Conservation (phyloP, 129 eudicot species). For the Chrysanthemum lavandulifolium region DNA sequence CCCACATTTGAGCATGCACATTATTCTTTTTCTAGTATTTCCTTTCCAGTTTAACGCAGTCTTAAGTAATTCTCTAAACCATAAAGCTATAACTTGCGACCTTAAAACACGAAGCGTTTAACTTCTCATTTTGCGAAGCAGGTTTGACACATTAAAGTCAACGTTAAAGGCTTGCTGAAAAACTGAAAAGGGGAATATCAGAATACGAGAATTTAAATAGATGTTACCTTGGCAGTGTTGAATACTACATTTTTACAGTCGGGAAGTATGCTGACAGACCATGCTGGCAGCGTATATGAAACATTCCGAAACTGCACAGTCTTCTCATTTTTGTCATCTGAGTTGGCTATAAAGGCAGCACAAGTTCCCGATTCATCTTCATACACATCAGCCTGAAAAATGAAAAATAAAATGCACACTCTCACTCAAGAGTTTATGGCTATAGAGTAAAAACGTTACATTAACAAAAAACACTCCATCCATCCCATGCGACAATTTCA, state of each 20-base stretch:
- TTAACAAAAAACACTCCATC: background rate
- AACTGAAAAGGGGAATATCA: background rate
- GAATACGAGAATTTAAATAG: background rate
- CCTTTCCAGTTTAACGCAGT: background rate
- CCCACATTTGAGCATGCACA: conserved; percentile 6
- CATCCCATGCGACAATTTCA: background rate
- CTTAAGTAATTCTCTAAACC: background rate
- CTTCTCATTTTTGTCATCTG: conserved; percentile 72
- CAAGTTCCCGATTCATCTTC: conserved; percentile 67
- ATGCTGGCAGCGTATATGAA: conserved; percentile 85
- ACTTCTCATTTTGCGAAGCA: background rate
- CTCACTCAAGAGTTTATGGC: conserved; percentile 7
- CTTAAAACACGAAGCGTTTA: background rate
- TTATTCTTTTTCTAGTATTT: background rate
- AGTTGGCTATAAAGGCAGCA: conserved; percentile 87
- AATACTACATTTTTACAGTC: conserved; percentile 93
- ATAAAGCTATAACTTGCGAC: background rate
- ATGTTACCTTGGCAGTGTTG: conserved; percentile 87
- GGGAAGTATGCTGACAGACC: conserved; percentile 99
- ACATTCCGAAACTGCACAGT: conserved; percentile 60
- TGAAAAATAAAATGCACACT: background rate
- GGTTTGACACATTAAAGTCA: conserved; percentile 18
- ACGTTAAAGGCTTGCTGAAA: background rate
- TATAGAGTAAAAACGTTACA: background rate
- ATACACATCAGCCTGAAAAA: conserved; percentile 74